Evolutionary conservation across 208 protist genomes (phyloP), one percentile per base, ranked within the genome.

Genomic region (Crithidia acanthocephali): DNA sequence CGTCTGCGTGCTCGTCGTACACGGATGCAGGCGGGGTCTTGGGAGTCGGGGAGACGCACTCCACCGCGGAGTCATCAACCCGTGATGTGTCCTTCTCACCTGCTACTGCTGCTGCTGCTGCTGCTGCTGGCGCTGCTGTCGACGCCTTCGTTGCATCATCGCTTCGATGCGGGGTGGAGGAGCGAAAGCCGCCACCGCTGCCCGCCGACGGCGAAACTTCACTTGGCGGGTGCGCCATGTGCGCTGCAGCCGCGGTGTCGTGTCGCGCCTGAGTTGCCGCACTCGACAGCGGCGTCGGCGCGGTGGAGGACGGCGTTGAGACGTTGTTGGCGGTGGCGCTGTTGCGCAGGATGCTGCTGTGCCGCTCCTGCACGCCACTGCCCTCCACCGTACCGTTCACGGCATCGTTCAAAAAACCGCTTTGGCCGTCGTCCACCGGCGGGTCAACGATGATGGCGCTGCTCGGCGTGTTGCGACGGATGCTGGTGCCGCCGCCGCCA

Each of bases 381-480:
- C 28, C 9, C 33, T 58, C 30, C 8, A 10, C 28, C 30, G 16
- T 18, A 10, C 52, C 52, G 28, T 40, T 58, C 18, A 37, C 52
- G 9, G 28, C 37, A 8, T 58, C 52, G 4, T 2, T 10, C 3
- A n/a, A 37, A n/a, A 58, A 5, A 37, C 9, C 28, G 13, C n/a
- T 25, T 4, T 28, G 33, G 16, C 32, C 30, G 47, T 20, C 32
- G 48, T 35, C 33, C 33, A 11, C 62, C 4, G 62, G 62, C 23
- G 62, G 62, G 44, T 68, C 61, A 40, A 69, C 62, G 35, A 44
- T 50, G 35, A 27, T 22, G 32, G 62, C 44, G 53, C 48, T 58
- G 70, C 47, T 48, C 47, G 70, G 47, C 18, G 53, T 59, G 62
- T 56, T 69, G 62, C 70, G 32, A 20, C 53, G 57, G 11, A 15